phyloP scores from a whole-genome alignment of 495 filamentous ascomycete species.

The Aspergillus indologenus region DNA sequence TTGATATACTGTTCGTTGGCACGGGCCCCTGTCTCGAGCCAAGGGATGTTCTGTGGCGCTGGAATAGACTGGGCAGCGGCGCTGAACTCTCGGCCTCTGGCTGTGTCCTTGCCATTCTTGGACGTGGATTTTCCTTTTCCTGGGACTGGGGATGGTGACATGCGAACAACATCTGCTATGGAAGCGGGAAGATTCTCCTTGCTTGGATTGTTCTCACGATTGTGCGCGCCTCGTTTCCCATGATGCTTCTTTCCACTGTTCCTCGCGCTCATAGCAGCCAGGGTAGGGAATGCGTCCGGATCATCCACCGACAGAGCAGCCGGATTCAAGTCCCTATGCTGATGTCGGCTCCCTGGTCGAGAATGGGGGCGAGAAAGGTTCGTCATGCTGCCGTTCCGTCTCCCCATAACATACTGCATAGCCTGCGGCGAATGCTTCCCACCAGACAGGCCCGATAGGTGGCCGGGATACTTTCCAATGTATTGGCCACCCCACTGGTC shows the following conservation, averaged over 20 bases:
- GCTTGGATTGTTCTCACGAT: conserved; percentile 40
- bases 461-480: conserved; percentile 36
- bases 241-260: conserved; percentile 79
- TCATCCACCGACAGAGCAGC: conserved; percentile 82
- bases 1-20: conserved; percentile 94
- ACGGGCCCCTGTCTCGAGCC: conserved; percentile 90
- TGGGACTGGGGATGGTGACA: conserved; percentile 74
- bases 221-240: conserved; percentile 79
- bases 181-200: conserved; percentile 74
- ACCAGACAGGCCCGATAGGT: conserved; percentile 29
- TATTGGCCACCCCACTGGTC: conserved; percentile 62
- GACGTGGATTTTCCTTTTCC: conserved; percentile 48
- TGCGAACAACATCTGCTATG: conserved; percentile 92
- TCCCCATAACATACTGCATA: conserved; percentile 40
- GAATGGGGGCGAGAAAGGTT: conserved; percentile 63
- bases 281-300: conserved; percentile 90
- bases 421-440: conserved; percentile 27
- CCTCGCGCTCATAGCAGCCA: conserved; percentile 77
- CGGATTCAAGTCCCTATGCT: conserved; percentile 63
- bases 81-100: conserved; percentile 69
- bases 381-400: conserved; percentile 49
- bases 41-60: conserved; percentile 87
- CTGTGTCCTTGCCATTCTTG: conserved; percentile 39
- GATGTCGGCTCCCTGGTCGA: conserved; percentile 81
- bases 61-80: conserved; percentile 78